phyloP scores from a whole-genome alignment of 345 rosid genomes.

The Euphorbia lathyris region DNA sequence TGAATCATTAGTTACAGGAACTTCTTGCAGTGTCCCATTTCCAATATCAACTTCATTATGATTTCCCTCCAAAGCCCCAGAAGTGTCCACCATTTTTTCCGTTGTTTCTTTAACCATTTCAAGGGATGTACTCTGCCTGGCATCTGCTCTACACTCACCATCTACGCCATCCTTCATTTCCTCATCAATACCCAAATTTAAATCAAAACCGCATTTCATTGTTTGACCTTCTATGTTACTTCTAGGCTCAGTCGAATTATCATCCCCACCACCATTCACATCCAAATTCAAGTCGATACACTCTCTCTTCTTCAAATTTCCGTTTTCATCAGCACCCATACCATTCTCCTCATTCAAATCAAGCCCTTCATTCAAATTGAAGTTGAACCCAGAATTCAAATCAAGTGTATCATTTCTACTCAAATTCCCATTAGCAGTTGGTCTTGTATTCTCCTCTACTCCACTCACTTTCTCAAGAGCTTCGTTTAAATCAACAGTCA shows the following conservation, averaged over 20 bases:
- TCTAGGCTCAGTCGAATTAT: slow-evolving; percentile 23
- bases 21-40: slow-evolving; percentile 41
- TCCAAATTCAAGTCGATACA: slow-evolving; percentile 81
- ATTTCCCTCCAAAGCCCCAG: slow-evolving; percentile 16
- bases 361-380: slow-evolving; percentile 43
- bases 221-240: slow-evolving; percentile 27
- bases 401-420: slow-evolving; percentile 44
- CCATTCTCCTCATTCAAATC: slow-evolving; percentile 30
- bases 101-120: slow-evolving; percentile 25
- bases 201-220: slow-evolving; percentile 63
- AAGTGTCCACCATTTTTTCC: slow-evolving; percentile 19
- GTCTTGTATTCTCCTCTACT: slow-evolving; percentile 27
- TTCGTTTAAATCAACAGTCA: slow-evolving; percentile 49
- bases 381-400: slow-evolving; percentile 66
- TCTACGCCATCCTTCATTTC: slow-evolving; percentile 39
- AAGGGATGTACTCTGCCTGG: slow-evolving; percentile 12
- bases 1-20: slow-evolving; percentile 38
- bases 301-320: slow-evolving; percentile 30
- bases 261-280: slow-evolving; percentile 49
- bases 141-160: slow-evolving; percentile 20
- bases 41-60: slow-evolving; percentile 23
- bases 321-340: slow-evolving; percentile 18
- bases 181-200: slow-evolving; percentile 59
- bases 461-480: slow-evolving; percentile 18
- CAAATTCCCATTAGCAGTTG: slow-evolving; percentile 30